phyloP scores from a whole-genome alignment of 371 early-diverging fungal species.

The Enteropsectra breve region DNA sequence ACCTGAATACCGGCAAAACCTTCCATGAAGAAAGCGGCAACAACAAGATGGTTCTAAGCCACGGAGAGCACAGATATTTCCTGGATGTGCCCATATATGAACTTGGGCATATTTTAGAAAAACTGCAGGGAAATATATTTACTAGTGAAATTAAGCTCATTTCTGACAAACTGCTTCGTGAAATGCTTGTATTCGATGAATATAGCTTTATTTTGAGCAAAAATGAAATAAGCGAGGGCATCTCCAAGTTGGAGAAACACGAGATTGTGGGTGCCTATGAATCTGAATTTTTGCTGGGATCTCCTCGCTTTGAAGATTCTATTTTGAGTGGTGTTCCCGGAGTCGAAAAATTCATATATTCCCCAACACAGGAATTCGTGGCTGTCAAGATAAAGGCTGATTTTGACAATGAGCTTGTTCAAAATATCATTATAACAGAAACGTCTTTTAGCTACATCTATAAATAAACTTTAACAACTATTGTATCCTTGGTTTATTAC shows the following conservation, averaged over 20 bases:
- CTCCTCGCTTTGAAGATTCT: constrained; percentile 6
- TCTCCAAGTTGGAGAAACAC: too few species aligned
- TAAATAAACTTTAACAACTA: too few species aligned
- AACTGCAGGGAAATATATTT: too few species aligned
- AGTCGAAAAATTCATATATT: constrained; percentile 30
- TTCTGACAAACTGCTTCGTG: constrained; percentile 4
- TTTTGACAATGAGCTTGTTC: constrained; percentile 7
- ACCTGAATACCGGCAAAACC: constrained; percentile 12
- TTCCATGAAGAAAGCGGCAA: neutral
- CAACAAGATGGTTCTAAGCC: constrained; percentile 10
- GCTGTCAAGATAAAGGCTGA: constrained; percentile 34
- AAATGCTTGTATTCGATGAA: constrained; percentile 9
- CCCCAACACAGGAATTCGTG: constrained; percentile 11
- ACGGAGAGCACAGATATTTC: neutral
- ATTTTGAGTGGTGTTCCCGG: neutral
- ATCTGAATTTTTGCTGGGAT: constrained; percentile 3
- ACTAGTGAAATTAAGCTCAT: too few species aligned
- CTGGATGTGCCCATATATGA: too few species aligned
- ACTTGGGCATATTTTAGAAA: too few species aligned
- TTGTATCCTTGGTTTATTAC: too few species aligned
- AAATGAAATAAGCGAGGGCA: neutral
- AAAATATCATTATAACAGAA: constrained; percentile 14
- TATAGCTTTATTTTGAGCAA: constrained; percentile 42
- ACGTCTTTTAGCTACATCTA: constrained; percentile 31
- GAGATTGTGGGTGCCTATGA: constrained; percentile 7